A percentile compares a stretch with the other conserved stretches of the same genome.
These are phyloP conservation scores for Phytophthora litchii DNA, from an alignment of 352 stramenopile genomes.

Conservation along the genomic window DNA sequence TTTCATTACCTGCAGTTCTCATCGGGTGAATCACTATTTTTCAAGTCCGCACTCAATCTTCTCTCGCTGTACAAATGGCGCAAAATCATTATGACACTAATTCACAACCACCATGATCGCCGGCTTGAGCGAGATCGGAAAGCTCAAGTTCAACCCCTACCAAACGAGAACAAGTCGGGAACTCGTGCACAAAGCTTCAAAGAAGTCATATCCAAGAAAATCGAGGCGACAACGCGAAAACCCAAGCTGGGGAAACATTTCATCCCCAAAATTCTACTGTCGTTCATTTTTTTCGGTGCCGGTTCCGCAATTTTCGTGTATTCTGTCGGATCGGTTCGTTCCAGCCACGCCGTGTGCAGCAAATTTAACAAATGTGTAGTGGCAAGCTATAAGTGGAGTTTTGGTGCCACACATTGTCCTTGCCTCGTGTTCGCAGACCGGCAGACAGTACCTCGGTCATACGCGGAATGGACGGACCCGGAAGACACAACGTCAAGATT, in stretches of 20 bases:
- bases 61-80: conserved; percentile 53
- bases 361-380: conserved; percentile 49
- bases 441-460: conserved; percentile 30
- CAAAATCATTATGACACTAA: conserved; percentile 39
- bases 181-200: conserved; percentile 14
- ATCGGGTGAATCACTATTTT: conserved; percentile 19
- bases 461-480: conserved; percentile 44
- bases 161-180: conserved; percentile 9
- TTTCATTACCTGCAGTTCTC: conserved; percentile 57
- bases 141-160: conserved; percentile 16
- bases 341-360: conserved; percentile 26
- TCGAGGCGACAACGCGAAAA: conserved; percentile 13
- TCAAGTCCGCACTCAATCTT: conserved; percentile 44
- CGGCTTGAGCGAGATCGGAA: conserved; percentile 18
- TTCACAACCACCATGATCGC: conserved; percentile 28
- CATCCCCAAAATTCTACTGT: conserved; percentile 24
- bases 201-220: conserved; percentile 6
- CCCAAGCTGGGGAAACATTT: conserved; percentile 30
- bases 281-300: conserved; percentile 39
- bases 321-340: conserved; percentile 33
- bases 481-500: conserved; percentile 36
- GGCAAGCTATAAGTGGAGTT: conserved; percentile 51
- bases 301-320: conserved; percentile 39
- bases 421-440: conserved; percentile 52
- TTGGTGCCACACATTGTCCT: conserved; percentile 33